A percentile compares a stretch with the other conserved stretches of the same genome.
Evolutionary conservation across 495 filamentous ascomycete species (phyloP).

Genomic region (Cercophora sp.): DNA sequence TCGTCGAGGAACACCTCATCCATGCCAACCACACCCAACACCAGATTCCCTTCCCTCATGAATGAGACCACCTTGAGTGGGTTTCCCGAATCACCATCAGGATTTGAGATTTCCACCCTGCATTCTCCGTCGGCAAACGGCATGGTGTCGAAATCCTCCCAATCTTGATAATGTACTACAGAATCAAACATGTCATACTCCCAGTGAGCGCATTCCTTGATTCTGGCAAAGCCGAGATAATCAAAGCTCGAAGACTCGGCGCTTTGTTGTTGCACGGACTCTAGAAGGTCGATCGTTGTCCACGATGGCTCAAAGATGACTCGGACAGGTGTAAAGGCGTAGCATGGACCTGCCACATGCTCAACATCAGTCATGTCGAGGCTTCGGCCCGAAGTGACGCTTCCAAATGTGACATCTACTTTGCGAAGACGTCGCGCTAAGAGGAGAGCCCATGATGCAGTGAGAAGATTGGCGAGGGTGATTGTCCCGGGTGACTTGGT

Average conservation of each 20-base stretch:
- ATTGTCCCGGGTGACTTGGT: slow-evolving; percentile 37
- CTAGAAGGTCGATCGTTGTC: slow-evolving; percentile 30
- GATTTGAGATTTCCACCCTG: slow-evolving; percentile 9
- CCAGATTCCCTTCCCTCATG: not conserved
- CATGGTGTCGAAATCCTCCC: slow-evolving; percentile 40
- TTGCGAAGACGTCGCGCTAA: slow-evolving; percentile 48
- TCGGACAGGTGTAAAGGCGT: slow-evolving; percentile 40
- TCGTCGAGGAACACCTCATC: slow-evolving; percentile 2
- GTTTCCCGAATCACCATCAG: not conserved
- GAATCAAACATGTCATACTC: slow-evolving; percentile 34
- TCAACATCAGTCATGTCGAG: slow-evolving; percentile 44
- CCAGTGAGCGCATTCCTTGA: slow-evolving; percentile 21
- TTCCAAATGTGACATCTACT: slow-evolving; percentile 56
- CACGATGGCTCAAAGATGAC: slow-evolving; percentile 26
- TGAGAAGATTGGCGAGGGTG: slow-evolving; percentile 55
- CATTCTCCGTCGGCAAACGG: slow-evolving; percentile 19
- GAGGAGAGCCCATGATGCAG: slow-evolving; percentile 58
- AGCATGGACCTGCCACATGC: slow-evolving; percentile 41
- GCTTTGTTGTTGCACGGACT: slow-evolving; percentile 35
- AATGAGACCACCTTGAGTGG: slow-evolving; percentile 8
- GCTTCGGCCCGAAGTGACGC: slow-evolving; percentile 57
- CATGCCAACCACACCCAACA: slow-evolving; percentile 1
- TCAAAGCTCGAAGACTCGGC: slow-evolving; percentile 33
- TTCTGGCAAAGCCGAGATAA: slow-evolving; percentile 33
- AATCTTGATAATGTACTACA: slow-evolving; percentile 42